Conservation (phyloP, 2,329 filamentous ascomycete species). For the Colletotrichum sp. region DNA sequence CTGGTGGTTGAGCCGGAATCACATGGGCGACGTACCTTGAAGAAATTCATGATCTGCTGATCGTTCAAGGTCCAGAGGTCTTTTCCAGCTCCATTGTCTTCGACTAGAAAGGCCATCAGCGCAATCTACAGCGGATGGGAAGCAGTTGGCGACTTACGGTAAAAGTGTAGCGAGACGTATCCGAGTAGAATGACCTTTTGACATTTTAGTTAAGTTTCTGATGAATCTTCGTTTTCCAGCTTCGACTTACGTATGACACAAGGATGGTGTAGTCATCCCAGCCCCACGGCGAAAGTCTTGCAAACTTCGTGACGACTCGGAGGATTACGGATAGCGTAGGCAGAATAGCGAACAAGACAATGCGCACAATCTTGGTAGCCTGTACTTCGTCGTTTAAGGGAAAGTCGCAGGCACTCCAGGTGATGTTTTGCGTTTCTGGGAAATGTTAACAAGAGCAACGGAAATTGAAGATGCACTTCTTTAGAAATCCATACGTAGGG, state of each 20-base stretch:
- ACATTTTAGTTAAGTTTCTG: neutral
- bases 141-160: neutral
- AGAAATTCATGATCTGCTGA: neutral
- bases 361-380: neutral
- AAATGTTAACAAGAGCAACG: neutral
- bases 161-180: neutral
- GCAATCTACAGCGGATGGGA: neutral
- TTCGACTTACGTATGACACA: neutral
- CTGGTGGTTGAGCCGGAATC: fast-evolving
- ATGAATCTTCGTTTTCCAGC: fast-evolving
- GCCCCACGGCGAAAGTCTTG: neutral
- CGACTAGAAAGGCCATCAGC: neutral
- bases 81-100: neutral
- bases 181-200: neutral
- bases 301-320: neutral
- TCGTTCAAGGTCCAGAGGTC: conserved; percentile 8
- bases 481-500: neutral
- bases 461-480: too few relatives aligned
- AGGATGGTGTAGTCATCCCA: conserved; percentile 6
- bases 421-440: neutral
- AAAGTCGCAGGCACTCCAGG: conserved; percentile 1
- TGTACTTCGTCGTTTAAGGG: neutral
- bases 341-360: neutral
- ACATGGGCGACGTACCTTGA: neutral
- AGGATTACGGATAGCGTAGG: neutral